Conservation (phyloP, 2,329 filamentous ascomycete species). For the Talaromyces rugulosus region DNA sequence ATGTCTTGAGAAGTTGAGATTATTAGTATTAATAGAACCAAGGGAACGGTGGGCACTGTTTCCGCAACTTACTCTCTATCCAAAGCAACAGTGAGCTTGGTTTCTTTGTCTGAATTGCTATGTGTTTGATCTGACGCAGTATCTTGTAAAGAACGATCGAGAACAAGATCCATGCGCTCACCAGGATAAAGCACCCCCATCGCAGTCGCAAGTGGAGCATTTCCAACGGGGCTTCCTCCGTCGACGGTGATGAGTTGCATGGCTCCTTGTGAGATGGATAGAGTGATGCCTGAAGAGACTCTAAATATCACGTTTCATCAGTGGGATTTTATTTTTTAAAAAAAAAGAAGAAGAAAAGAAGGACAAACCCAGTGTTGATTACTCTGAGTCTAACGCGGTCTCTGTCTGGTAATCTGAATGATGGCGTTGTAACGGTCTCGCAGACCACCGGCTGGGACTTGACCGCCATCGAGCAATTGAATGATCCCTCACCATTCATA, state of each 20-base stretch:
- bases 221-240: conserved; percentile 30
- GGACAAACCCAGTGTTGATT: conserved; percentile 40
- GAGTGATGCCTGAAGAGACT: neutral
- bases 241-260: conserved; percentile 20
- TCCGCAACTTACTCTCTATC: neutral
- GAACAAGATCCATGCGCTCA: conserved; percentile 20
- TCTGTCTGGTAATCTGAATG: conserved; percentile 1
- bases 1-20: neutral
- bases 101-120: neutral
- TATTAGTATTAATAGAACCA: neutral
- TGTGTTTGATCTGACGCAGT: neutral
- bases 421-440: neutral
- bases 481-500: conserved; percentile 44
- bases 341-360: neutral
- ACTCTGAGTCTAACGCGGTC: conserved; percentile 35
- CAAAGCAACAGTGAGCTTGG: neutral
- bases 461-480: conserved; percentile 43
- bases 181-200: conserved; percentile 41
- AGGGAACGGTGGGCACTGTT: too few species aligned
- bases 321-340: neutral
- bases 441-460: conserved; percentile 45
- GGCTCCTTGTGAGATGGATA: neutral
- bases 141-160: neutral
- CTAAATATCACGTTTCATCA: neutral
- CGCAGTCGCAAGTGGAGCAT: conserved; percentile 13